phyloP scores from a whole-genome alignment of 768 basidiomycete species.

The Aureoboletus auriporus region DNA sequence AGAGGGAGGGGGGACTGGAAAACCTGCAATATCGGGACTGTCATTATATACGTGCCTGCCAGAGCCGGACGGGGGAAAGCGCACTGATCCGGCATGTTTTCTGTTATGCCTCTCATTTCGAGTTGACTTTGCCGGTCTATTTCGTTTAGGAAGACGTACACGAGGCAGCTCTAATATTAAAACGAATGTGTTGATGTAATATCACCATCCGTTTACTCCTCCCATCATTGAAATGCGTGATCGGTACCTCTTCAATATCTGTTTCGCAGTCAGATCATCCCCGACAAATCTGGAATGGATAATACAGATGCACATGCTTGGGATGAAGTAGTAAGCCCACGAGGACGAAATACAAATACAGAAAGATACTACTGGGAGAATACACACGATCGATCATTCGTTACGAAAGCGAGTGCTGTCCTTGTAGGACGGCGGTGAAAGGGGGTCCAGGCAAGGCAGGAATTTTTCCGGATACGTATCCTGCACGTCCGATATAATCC shows the following conservation, averaged over 20 bases:
- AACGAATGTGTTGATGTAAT: constrained; percentile 30
- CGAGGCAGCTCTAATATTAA: constrained; percentile 28
- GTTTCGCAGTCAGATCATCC: constrained; percentile 25
- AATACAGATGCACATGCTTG: constrained; percentile 18
- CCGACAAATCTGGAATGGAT: constrained; percentile 17
- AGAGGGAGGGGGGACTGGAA: constrained; percentile 7
- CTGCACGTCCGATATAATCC: constrained; percentile 65
- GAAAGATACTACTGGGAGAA: constrained; percentile 9
- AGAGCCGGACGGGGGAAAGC: constrained; percentile 14
- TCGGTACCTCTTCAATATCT: constrained; percentile 24
- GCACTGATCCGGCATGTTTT: constrained; percentile 14
- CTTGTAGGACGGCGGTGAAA: constrained; percentile 61
- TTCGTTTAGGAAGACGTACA: constrained; percentile 18
- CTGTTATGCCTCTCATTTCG: constrained; percentile 10
- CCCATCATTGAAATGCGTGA: constrained; percentile 31
- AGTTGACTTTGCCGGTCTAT: constrained; percentile 15
- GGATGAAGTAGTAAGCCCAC: constrained; percentile 18
- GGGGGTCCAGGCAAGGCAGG: constrained; percentile 52
- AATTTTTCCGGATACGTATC: constrained; percentile 47
- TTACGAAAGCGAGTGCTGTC: constrained; percentile 28
- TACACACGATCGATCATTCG: constrained; percentile 25
- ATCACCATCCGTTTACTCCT: constrained; percentile 21
- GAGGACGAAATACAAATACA: constrained; percentile 33
- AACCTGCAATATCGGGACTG: constrained; percentile 5
- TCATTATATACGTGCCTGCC: constrained; percentile 21